These are phyloP conservation scores for Mycena alexandri DNA, from an alignment of 768 basidiomycete genomes.

Conservation along the genomic window DNA sequence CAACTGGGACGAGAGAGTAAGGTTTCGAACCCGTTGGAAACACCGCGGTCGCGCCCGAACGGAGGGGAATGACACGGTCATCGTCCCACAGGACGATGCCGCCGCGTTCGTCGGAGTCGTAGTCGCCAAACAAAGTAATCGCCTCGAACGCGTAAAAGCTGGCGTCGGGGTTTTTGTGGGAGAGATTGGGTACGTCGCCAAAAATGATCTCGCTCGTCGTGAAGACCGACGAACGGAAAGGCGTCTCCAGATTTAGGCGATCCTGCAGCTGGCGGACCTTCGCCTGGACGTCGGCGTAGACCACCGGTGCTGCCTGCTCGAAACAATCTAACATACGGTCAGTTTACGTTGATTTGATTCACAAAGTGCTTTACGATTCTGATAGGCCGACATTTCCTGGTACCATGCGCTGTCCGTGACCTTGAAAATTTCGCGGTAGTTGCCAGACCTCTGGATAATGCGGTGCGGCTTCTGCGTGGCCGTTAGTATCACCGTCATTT, in stretches of 20 bases:
- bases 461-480: neutral
- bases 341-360: neutral
- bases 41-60: neutral
- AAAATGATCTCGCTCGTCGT: neutral
- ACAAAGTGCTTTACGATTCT: slow-evolving; percentile 14
- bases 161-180: neutral
- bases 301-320: neutral
- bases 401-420: neutral
- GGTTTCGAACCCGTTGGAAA: neutral
- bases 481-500: no score
- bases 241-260: neutral
- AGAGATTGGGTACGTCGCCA: neutral
- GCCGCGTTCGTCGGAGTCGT: neutral
- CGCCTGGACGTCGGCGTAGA: neutral
- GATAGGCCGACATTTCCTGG: neutral
- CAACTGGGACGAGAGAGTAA: neutral
- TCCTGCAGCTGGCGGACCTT: neutral
- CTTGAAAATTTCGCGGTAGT: neutral
- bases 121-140: neutral
- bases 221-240: neutral
- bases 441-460: no score
- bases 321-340: neutral
- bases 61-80: neutral
- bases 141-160: neutral
- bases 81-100: neutral